Evolutionary conservation across 306 rosid species (phyloP).

Genomic region (Inga leiocalycina): DNA sequence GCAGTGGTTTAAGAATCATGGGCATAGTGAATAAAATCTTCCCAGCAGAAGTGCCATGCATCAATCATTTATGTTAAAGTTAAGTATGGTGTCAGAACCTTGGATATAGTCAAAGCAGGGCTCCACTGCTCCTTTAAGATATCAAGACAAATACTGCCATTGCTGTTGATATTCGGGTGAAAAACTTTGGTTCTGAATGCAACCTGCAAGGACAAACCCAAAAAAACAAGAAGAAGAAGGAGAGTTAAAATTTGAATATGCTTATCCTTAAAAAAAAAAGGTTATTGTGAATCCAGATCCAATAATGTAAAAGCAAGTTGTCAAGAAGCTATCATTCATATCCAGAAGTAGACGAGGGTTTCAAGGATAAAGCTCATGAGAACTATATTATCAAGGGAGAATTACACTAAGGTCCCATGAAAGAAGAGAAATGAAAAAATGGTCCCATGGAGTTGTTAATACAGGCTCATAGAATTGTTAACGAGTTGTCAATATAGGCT

Average conservation of each 20-base stretch:
- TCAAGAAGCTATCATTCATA: slow-evolving; percentile 8
- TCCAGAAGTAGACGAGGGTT: not conserved
- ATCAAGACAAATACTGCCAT: slow-evolving; percentile 87
- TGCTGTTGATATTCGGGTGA: slow-evolving; percentile 93
- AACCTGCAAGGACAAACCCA: slow-evolving; percentile 48
- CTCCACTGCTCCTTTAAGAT: slow-evolving; percentile 91
- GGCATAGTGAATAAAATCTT: not conserved
- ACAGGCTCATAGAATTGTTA: too few species aligned
- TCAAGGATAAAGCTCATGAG: not conserved
- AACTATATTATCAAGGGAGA: not conserved
- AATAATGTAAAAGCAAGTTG: not conserved
- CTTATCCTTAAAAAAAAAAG: not conserved
- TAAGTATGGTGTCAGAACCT: slow-evolving; percentile 53
- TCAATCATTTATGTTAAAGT: slow-evolving; percentile 6
- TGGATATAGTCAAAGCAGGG: slow-evolving; percentile 80
- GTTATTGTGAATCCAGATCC: not conserved
- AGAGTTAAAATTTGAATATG: slow-evolving; percentile 14
- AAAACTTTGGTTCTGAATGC: slow-evolving; percentile 88
- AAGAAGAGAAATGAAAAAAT: too few species aligned
- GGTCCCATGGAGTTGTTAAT: too few species aligned
- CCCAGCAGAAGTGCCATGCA: not conserved
- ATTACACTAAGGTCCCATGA: too few species aligned
- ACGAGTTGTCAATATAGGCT: too few species aligned
- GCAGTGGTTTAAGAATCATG: not conserved
- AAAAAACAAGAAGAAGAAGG: not conserved